These are phyloP conservation scores for Hymenochaete sp. DNA, from an alignment of 1,284 basidiomycete genomes.

Conservation along the genomic window DNA sequence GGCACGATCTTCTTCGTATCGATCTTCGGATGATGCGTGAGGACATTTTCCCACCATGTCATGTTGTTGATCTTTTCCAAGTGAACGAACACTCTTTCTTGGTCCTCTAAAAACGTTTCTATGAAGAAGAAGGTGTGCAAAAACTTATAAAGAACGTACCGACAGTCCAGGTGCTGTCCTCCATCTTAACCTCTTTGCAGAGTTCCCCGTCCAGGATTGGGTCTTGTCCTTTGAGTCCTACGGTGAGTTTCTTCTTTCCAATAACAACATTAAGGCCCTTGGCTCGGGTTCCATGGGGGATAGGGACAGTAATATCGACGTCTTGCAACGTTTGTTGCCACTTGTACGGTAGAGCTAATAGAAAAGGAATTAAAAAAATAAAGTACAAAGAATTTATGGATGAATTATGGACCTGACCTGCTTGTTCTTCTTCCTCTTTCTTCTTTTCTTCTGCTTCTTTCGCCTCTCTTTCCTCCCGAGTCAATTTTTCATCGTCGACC, in stretches of 20 bases:
- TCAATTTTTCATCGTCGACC: slow-evolving; percentile 67
- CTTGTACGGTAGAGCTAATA: slow-evolving; percentile 75
- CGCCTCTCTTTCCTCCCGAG: slow-evolving; percentile 66
- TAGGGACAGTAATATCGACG: slow-evolving; percentile 74
- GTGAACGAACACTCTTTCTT: slow-evolving; percentile 63
- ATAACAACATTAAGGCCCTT: slow-evolving; percentile 72
- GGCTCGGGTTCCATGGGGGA: slow-evolving; percentile 81
- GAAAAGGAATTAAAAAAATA: slow-evolving; percentile 19
- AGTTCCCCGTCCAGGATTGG: slow-evolving; percentile 86
- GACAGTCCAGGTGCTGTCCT: slow-evolving; percentile 96
- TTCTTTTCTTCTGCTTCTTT: slow-evolving; percentile 63
- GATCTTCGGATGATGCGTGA: slow-evolving; percentile 93
- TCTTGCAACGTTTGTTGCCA: slow-evolving; percentile 92
- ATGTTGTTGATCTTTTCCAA: slow-evolving; percentile 83
- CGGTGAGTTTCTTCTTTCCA: slow-evolving; percentile 73
- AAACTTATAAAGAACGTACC: slow-evolving; percentile 43
- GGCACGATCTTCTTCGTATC: slow-evolving; percentile 96
- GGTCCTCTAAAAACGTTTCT: slow-evolving; percentile 58
- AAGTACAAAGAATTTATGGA: slow-evolving; percentile 18
- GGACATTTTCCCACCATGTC: slow-evolving; percentile 97
- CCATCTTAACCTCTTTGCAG: slow-evolving; percentile 88
- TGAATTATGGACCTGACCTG: slow-evolving; percentile 44
- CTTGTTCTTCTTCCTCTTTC: slow-evolving; percentile 76
- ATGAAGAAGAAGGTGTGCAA: slow-evolving; percentile 11
- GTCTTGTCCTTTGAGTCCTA: slow-evolving; percentile 81